Evolutionary conservation across 208 protist genomes (phyloP).

Genomic region (Crithidia thermophila): DNA sequence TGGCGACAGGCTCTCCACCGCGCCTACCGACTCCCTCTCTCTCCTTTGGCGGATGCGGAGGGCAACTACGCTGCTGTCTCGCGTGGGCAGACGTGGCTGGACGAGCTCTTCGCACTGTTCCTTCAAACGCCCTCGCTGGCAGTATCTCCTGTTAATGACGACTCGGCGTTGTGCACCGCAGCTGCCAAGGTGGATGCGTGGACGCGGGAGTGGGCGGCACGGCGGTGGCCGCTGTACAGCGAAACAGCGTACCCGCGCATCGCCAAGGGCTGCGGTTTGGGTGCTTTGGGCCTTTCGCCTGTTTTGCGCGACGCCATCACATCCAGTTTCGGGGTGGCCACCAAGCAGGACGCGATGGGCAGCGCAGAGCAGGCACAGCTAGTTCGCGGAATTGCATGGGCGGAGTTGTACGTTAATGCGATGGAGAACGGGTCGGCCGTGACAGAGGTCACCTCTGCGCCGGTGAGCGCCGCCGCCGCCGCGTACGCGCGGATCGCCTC

Average conservation of each 20-base stretch:
- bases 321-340: constrained; percentile 19
- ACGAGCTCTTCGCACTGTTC: constrained; percentile 47
- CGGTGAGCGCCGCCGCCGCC: constrained; percentile 34
- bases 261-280: constrained; percentile 16
- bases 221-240: constrained; percentile 22
- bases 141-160: neutral
- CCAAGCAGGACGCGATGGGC: neutral
- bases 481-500: constrained; percentile 46
- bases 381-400: constrained; percentile 71
- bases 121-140: constrained; percentile 10
- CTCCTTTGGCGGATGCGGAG: constrained; percentile 64
- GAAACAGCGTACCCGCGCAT: constrained; percentile 20
- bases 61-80: constrained; percentile 48
- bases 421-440: neutral
- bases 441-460: neutral
- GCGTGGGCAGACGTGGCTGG: constrained; percentile 46
- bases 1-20: constrained; percentile 51
- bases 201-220: constrained; percentile 26
- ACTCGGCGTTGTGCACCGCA: neutral
- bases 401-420: constrained; percentile 60
- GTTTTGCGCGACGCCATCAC: constrained; percentile 18
- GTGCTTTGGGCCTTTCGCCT: constrained; percentile 24
- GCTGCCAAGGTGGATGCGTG: constrained; percentile 14
- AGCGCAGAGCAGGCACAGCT: constrained; percentile 19
- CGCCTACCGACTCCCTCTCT: constrained; percentile 63